Base-by-base conservation (phyloP, 2,329 filamentous ascomycete species). In the Lachnellula arida region DNA sequence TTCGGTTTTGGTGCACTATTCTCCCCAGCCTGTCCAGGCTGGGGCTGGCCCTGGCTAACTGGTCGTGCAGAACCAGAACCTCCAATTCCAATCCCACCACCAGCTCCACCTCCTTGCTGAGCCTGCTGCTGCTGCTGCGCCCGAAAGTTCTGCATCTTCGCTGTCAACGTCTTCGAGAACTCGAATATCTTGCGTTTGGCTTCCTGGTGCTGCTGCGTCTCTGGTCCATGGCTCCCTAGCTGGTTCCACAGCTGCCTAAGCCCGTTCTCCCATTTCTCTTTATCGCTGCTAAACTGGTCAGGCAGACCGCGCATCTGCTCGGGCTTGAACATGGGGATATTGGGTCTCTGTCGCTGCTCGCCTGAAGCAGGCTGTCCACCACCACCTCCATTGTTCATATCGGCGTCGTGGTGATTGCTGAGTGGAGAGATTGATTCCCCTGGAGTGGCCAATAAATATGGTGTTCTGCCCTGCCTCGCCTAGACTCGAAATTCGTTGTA, bases 161-260 rank as follows among this genome's bases (percentile, higher is more conserved):
- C 69, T 3, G 76, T 70, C 2, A 87, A 74, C 70, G 82, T 83
- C 44, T 76, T 76, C 0, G 82, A 82, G 65, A 87, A 86, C 8
- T 86, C 81, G 6, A 73, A 68, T 22, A 87, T 80, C 70, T 85
- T 86, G 42, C 76, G 75, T 60, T 77, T 78, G 0, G 83, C 82
- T 0, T 74, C 72, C 23, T 74, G 68, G 46, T 84, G 77, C 22
- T 79, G 75, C 0, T 65, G 63, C 3, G 79, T 80, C 22, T 79
- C 78, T 1, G 75, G 72, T 0, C 76, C 68, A 19, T 73, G 76
- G 56, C 80, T 77, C 46, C 80, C 76, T 42, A 80, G 74, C 22
- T 71, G 74, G 1, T 59, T 52, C 78, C 81, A 87, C 0, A 86
- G 71, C 1, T 71, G 65, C 9, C 75, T 73, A 0, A 87, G 71